Conservation (phyloP, 1,284 basidiomycete species). For the Trametes pubescens region DNA sequence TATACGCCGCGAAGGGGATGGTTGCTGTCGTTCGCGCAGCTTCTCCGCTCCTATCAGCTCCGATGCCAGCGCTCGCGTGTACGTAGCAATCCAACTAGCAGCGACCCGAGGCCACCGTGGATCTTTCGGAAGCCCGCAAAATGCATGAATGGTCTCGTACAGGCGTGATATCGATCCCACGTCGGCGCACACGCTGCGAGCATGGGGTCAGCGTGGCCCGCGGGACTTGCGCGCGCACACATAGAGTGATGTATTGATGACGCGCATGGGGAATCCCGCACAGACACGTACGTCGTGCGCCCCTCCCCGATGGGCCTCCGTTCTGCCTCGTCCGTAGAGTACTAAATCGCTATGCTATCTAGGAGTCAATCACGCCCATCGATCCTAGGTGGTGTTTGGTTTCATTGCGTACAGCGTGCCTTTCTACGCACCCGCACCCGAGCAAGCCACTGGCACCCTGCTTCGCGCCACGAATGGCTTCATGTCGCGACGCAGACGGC, state of each 20-base stretch:
- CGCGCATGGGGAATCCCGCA: conserved; percentile 3
- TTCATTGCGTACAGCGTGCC: conserved; percentile 2
- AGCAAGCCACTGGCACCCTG: conserved; percentile 11
- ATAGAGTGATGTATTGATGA: neutral
- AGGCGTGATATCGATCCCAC: conserved; percentile 10
- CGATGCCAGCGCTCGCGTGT: conserved; percentile 7
- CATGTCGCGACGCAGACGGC: conserved; percentile 22
- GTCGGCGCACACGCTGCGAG: neutral
- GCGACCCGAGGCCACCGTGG: conserved; percentile 23
- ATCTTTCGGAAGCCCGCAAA: conserved; percentile 5
- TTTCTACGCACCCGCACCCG: conserved; percentile 7
- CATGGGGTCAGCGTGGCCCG: conserved; percentile 10
- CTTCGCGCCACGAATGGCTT: conserved; percentile 22
- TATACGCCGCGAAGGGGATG: neutral
- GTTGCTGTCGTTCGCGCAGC: neutral
- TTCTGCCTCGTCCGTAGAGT: neutral
- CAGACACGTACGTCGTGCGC: neutral
- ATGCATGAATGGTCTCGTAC: conserved; percentile 4
- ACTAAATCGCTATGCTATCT: conserved; percentile 25
- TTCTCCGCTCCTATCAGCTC: conserved; percentile 21
- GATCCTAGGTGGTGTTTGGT: conserved; percentile 1
- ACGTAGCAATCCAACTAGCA: neutral
- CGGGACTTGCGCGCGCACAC: conserved; percentile 14
- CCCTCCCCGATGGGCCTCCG: conserved; percentile 5
- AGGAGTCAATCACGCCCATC: conserved; percentile 20